Conservation (phyloP, 345 rosid species). For the Kernera saxatilis region DNA sequence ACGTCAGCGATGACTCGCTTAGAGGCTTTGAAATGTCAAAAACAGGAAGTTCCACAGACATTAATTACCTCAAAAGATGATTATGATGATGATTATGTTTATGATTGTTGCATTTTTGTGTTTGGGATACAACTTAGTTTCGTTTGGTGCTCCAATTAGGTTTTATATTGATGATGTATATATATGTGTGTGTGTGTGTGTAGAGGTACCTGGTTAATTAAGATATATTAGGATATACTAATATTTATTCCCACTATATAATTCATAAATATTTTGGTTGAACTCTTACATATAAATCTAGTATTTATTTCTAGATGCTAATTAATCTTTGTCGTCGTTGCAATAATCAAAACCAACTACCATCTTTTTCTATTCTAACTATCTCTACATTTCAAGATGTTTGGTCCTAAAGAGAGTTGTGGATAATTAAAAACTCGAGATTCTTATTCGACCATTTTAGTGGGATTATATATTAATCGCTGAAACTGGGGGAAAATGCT, state of each 20-base stretch:
- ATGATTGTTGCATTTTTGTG: not conserved
- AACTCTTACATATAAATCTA: not conserved
- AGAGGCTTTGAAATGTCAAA: conserved; percentile 59
- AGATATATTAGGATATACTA: not conserved
- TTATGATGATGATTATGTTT: not conserved
- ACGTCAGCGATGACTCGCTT: conserved; percentile 35
- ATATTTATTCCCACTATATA: conserved; percentile 2
- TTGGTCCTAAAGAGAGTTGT: not conserved
- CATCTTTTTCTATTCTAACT: not conserved
- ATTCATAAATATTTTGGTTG: conserved; percentile 21
- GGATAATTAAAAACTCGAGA: not conserved
- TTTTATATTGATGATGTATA: not conserved
- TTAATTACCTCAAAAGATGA: not conserved
- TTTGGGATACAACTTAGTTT: conserved; percentile 11
- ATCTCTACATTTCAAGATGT: conserved; percentile 11
- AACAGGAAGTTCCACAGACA: conserved; percentile 47
- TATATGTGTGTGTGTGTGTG: not conserved
- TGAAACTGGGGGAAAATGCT: not conserved
- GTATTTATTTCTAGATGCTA: conserved; percentile 6
- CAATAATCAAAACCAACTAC: conserved; percentile 20
- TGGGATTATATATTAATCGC: not conserved
- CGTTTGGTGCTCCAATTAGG: conserved; percentile 1
- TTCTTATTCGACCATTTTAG: conserved; percentile 11
- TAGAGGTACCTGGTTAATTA: not conserved
- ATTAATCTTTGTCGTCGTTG: conserved; percentile 31